A percentile compares a stretch with the other conserved stretches of the same genome.
phyloP scores from a whole-genome alignment of 352 stramenopile species.

The Globisporangium spiculum region DNA sequence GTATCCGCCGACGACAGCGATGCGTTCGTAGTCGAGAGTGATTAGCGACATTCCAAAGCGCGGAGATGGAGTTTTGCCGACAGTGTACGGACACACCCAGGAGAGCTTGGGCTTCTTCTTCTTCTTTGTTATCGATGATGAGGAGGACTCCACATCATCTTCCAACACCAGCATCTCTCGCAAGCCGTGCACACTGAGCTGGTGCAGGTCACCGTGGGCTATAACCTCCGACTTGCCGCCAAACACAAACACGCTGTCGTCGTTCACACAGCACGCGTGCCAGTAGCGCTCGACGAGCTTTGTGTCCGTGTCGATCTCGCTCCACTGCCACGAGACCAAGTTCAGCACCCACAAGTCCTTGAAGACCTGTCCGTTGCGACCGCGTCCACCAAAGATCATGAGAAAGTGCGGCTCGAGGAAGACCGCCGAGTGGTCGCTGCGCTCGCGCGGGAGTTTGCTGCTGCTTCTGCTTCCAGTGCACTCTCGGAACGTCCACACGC shows the following conservation, averaged over 20 bases:
- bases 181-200: slow-evolving; percentile 17
- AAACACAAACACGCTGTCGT: slow-evolving; percentile 51
- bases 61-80: slow-evolving; percentile 44
- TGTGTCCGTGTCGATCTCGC: slow-evolving; percentile 26
- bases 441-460: slow-evolving; percentile 26
- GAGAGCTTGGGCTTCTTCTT: slow-evolving; percentile 12
- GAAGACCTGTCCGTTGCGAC: slow-evolving; percentile 49
- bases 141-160: background rate
- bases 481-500: slow-evolving; percentile 37
- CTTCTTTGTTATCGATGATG: slow-evolving; percentile 1
- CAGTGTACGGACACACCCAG: slow-evolving; percentile 43
- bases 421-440: slow-evolving; percentile 55
- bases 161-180: background rate
- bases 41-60: slow-evolving; percentile 53
- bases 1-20: slow-evolving; percentile 35
- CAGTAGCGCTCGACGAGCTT: slow-evolving; percentile 40
- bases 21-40: slow-evolving; percentile 35
- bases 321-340: slow-evolving; percentile 50
- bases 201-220: slow-evolving; percentile 48
- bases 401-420: slow-evolving; percentile 48
- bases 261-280: slow-evolving; percentile 34
- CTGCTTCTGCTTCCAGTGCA: slow-evolving; percentile 26
- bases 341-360: slow-evolving; percentile 51
- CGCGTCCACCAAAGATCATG: slow-evolving; percentile 53
- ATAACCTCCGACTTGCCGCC: slow-evolving; percentile 60